A percentile compares a stretch with the other conserved stretches of the same genome.
Evolutionary conservation across 2,329 filamentous ascomycete genomes (phyloP).

Genomic region (Apiospora sp.): DNA sequence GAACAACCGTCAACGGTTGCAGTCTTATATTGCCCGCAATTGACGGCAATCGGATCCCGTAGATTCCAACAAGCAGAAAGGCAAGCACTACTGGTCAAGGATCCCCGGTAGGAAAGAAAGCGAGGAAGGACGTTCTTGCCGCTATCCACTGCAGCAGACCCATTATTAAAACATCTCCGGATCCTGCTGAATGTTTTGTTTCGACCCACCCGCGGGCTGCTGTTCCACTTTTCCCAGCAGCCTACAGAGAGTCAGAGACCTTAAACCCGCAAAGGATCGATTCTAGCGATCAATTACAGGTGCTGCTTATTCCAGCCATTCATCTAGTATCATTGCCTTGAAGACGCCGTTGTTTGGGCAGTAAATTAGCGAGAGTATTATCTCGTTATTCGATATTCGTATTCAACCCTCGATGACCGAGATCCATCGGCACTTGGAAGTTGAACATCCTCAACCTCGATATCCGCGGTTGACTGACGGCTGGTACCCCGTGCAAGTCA

Average conservation of each 20-base stretch:
- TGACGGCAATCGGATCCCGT: too few species aligned
- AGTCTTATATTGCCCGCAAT: too few species aligned
- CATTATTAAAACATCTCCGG: slow-evolving; percentile 6
- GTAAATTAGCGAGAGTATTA: too few species aligned
- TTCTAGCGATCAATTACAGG: not conserved
- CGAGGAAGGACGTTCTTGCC: not conserved
- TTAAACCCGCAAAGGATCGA: not conserved
- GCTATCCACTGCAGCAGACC: not conserved
- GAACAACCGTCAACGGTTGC: too few species aligned
- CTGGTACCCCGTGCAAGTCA: slow-evolving; percentile 6
- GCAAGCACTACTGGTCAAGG: too few species aligned
- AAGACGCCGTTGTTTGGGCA: not conserved
- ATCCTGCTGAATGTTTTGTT: slow-evolving; percentile 10
- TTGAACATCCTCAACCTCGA: not conserved
- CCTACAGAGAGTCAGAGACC: not conserved
- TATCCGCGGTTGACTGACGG: not conserved
- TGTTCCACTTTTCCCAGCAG: slow-evolving; percentile 1
- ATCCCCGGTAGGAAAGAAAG: too few species aligned
- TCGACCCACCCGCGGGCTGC: not conserved
- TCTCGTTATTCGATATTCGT: not conserved
- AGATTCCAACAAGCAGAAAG: not conserved
- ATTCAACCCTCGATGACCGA: not conserved
- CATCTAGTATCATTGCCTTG: too few species aligned
- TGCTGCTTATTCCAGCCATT: too few species aligned
- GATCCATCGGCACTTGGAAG: not conserved